A percentile compares a stretch with the other conserved stretches of the same genome.
These are phyloP conservation scores for Yamadazyma akitaensis DNA, from an alignment of 805 yeast species.

Conservation along the genomic window DNA sequence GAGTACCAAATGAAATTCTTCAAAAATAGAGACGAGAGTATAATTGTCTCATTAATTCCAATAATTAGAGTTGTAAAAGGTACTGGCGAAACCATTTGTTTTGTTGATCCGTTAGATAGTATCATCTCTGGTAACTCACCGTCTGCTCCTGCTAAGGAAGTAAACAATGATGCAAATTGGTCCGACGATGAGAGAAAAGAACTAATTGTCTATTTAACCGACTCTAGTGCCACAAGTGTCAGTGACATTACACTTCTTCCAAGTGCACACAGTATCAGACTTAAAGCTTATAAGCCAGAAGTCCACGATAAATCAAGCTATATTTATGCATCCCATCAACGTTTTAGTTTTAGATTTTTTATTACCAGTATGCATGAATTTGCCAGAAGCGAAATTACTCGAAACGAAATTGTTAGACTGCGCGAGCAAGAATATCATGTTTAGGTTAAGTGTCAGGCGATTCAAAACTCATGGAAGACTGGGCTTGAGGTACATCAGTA, in stretches of 20 bases:
- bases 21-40: slow-evolving; percentile 1
- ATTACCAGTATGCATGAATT: slow-evolving; percentile 9
- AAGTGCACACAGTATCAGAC: neutral
- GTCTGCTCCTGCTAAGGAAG: neutral
- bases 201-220: neutral
- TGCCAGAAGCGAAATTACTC: neutral
- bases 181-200: slow-evolving; percentile 7
- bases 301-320: neutral
- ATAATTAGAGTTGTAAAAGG: slow-evolving; percentile 1
- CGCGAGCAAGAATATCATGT: slow-evolving; percentile 1
- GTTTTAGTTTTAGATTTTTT: slow-evolving; percentile 7
- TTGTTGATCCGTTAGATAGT: slow-evolving; percentile 6
- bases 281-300: neutral
- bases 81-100: neutral
- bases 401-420: neutral
- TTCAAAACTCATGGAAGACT: neutral
- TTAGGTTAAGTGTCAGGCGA: neutral
- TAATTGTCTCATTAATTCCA: slow-evolving; percentile 2
- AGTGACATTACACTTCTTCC: slow-evolving; percentile 3
- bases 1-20: slow-evolving; percentile 1
- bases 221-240: neutral
- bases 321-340: slow-evolving; percentile 1
- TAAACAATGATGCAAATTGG: neutral
- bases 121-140: neutral
- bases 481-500: neutral